Base-by-base conservation (phyloP, 192 early-diverging fungal species). In the Fimicolochytrium jonesii region DNA sequence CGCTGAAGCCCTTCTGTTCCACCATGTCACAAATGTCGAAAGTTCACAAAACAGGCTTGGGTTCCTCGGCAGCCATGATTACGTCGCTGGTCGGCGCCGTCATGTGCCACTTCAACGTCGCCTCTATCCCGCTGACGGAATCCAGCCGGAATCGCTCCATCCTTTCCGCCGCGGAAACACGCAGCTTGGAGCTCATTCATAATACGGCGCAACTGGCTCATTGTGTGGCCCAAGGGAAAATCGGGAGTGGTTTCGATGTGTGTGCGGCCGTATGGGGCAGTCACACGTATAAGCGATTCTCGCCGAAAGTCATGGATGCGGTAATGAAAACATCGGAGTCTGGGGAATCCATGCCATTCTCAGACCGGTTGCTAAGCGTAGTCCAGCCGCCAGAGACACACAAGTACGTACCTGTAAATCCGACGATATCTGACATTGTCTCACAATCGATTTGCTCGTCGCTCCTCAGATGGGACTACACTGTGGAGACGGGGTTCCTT, bases 221-320 rank as follows among this genome's bases (percentile, higher is more conserved):
- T 77, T 96, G 97, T 62, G 69, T 92, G 25, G 95, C 97, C n/a
- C 97, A 99, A 63, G 97, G 97, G 46, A 99, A 99, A 67, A 86
- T 99, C 41, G 97, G 97, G 1, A 88, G 85, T 43, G 97, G 97
- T 11, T 99, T 99, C 65, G 97, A 99, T 68, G 91, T 99, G 18
- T 88, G 89, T 0, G 79, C 89, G 3, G 97, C 97, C 1, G 88
- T 94, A 0, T 95, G 85, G 70, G 97, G 97, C 13, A 89, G 84
- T 36, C 95, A 97, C 61, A 67, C 80, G 1, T 97, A 99, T 62
- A 74, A 75, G 26, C 76, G 95, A 25, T 99, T 99, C 59, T 77
- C 78, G 10, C 92, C 94, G 4, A 64, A 60, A 2, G 62, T 92
- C 0, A 36, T 82, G 47, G 69, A 71, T 20, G 18, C 30, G 18